phyloP scores from a whole-genome alignment of 2,329 filamentous ascomycete genomes.

The Byssoonygena ceratinophila region DNA sequence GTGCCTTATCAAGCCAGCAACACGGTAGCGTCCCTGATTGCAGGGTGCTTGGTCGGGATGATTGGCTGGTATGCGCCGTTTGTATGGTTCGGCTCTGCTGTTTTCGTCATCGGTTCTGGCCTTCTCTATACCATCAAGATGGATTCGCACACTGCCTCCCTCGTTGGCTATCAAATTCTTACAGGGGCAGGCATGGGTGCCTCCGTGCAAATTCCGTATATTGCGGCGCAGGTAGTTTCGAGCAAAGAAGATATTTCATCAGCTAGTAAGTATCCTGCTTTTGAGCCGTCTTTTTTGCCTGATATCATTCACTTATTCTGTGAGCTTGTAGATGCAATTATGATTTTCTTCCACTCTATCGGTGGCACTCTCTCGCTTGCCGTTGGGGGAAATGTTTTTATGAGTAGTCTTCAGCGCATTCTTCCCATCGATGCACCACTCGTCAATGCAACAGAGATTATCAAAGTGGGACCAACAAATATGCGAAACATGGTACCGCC shows the following conservation, averaged over 20 bases:
- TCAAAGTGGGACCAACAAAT: conserved; percentile 41
- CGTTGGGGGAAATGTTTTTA: conserved; percentile 18
- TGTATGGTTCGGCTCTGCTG: conserved; percentile 17
- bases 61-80: conserved; percentile 20
- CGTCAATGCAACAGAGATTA: conserved; percentile 34
- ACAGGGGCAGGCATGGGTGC: conserved; percentile 19
- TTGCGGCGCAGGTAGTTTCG: conserved; percentile 20
- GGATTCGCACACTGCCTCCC: conserved; percentile 16
- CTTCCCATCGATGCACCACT: conserved; percentile 24
- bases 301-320: background rate
- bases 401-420: conserved; percentile 10
- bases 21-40: conserved; percentile 17
- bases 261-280: conserved; percentile 7
- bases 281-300: background rate
- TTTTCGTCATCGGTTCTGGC: conserved; percentile 21
- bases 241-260: conserved; percentile 15
- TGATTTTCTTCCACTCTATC: conserved; percentile 19
- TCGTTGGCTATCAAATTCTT: conserved; percentile 22
- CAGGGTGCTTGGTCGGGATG: conserved; percentile 5
- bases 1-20: conserved; percentile 30
- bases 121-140: conserved; percentile 23
- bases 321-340: conserved; percentile 15
- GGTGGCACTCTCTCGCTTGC: conserved; percentile 20
- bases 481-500: conserved; percentile 45
- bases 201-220: conserved; percentile 17